phyloP scores from a whole-genome alignment of 2,329 filamentous ascomycete genomes.

The Teratosphaeria pseudoeucalypti region DNA sequence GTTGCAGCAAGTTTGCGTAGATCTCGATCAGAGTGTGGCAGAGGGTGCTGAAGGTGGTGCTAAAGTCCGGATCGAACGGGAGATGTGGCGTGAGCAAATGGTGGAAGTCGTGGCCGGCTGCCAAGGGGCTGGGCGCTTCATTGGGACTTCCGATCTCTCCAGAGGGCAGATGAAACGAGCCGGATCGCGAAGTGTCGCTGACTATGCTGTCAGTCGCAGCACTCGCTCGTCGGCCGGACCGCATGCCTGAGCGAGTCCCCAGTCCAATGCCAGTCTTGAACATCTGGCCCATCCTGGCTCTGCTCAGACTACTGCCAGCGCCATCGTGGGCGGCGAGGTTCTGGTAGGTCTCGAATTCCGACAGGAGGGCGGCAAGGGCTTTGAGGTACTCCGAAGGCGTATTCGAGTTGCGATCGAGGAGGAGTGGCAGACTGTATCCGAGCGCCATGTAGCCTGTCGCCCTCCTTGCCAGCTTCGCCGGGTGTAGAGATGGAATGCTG shows the following conservation, averaged over 20 bases:
- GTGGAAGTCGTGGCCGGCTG: constrained; percentile 72
- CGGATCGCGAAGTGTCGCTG: constrained; percentile 8
- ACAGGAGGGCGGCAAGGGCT: constrained; percentile 70
- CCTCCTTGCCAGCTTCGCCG: constrained; percentile 73
- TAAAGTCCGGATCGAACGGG: constrained; percentile 94
- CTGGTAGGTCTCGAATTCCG: constrained; percentile 92
- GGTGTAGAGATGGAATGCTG: constrained; percentile 70
- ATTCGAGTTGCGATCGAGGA: constrained; percentile 71
- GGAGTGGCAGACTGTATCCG: constrained; percentile 78
- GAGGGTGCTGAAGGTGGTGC: constrained; percentile 88
- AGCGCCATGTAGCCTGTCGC: constrained; percentile 91
- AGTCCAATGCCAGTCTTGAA: constrained; percentile 38
- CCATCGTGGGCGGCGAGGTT: constrained; percentile 62
- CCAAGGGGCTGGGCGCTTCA: constrained; percentile 27
- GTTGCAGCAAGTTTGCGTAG: constrained; percentile 65
- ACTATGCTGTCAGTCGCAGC: constrained; percentile 49
- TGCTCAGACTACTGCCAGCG: constrained; percentile 55
- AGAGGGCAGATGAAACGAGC: constrained; percentile 12
- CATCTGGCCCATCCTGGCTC: constrained; percentile 57
- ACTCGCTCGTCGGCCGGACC: constrained; percentile 38
- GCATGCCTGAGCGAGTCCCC: constrained; percentile 26
- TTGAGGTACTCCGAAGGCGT: constrained; percentile 77
- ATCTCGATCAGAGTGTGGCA: constrained; percentile 93
- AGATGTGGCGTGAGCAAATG: constrained; percentile 83
- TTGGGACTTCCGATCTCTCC: constrained; percentile 10